A percentile compares a stretch with the other conserved stretches of the same genome.
These are phyloP conservation scores for Rhodotorula paludigena DNA, from an alignment of 768 basidiomycete genomes.

Conservation along the genomic window DNA sequence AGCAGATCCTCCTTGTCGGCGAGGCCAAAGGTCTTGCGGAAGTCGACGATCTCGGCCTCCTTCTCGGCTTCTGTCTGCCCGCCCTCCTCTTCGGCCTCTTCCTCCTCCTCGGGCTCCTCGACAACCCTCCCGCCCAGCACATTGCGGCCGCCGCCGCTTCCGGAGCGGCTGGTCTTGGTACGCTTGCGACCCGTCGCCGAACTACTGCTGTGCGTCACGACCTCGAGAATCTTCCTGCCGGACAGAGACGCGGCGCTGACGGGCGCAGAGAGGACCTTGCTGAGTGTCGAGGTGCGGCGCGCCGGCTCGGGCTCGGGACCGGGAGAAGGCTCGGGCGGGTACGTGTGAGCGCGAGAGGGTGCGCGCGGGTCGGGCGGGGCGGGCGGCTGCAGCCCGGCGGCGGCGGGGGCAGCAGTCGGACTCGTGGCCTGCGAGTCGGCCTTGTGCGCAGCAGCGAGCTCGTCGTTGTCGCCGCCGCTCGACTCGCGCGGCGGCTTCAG, in stretches of 20 bases:
- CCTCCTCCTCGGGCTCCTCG: conserved; percentile 60
- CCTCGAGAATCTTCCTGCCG: conserved; percentile 28
- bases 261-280: conserved; percentile 19
- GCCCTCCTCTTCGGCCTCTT: conserved; percentile 42
- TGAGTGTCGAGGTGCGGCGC: conserved; percentile 14
- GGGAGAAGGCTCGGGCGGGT: conserved; percentile 27
- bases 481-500: not conserved
- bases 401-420: not conserved
- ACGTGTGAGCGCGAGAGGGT: conserved; percentile 15
- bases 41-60: conserved; percentile 50
- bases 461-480: too few relatives aligned
- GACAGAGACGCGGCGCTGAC: not conserved
- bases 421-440: not conserved
- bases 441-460: too few relatives aligned
- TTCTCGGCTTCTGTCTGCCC: conserved; percentile 57
- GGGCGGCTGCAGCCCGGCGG: not conserved
- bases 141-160: too few relatives aligned
- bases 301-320: not conserved
- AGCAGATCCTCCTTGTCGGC: conserved; percentile 79
- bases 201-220: conserved; percentile 18
- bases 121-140: conserved; percentile 46
- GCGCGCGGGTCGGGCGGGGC: not conserved
- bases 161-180: too few relatives aligned
- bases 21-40: conserved; percentile 74
- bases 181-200: not conserved